Evolutionary conservation across 495 filamentous ascomycete species (phyloP).

Genomic region (Lophiotrema nucula): DNA sequence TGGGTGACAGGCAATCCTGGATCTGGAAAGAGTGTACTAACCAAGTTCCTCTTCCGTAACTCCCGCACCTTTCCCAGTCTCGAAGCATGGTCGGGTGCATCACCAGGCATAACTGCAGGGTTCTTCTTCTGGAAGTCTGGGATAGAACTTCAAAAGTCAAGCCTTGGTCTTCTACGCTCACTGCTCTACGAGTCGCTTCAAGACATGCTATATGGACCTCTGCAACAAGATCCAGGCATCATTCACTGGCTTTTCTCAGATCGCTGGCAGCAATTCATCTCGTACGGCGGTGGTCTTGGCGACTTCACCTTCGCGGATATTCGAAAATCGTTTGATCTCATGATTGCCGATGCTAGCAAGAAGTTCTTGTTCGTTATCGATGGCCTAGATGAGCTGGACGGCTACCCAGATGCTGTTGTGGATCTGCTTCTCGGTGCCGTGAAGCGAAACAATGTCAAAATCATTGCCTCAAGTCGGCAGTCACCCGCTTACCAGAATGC

Average conservation of each 20-base stretch:
- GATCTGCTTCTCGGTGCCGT: conserved; percentile 2
- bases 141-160: conserved; percentile 7
- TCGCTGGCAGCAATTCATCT: conserved; percentile 5
- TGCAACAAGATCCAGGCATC: conserved; percentile 7
- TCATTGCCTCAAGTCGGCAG: conserved; percentile 16
- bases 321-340: conserved; percentile 3
- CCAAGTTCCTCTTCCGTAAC: conserved; percentile 17
- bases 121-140: conserved; percentile 28
- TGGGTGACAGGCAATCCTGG: conserved; percentile 24
- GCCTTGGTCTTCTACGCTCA: conserved; percentile 7
- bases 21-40: conserved; percentile 17
- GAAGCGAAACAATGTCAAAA: conserved; percentile 12
- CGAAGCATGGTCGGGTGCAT: conserved; percentile 9
- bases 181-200: conserved; percentile 22
- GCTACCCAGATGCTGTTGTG: background rate
- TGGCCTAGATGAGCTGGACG: conserved; percentile 14
- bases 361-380: conserved; percentile 25
- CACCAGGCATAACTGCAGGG: conserved; percentile 2
- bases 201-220: conserved; percentile 17
- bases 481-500: conserved; percentile 6
- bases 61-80: background rate
- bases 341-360: conserved; percentile 12
- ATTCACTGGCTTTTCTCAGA: conserved; percentile 9
- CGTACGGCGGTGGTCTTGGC: conserved; percentile 5
- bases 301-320: conserved; percentile 8